A percentile compares a stretch with the other conserved stretches of the same genome.
Conservation (phyloP, 805 yeast genomes). For the Schwanniomyces polymorphus region DNA sequence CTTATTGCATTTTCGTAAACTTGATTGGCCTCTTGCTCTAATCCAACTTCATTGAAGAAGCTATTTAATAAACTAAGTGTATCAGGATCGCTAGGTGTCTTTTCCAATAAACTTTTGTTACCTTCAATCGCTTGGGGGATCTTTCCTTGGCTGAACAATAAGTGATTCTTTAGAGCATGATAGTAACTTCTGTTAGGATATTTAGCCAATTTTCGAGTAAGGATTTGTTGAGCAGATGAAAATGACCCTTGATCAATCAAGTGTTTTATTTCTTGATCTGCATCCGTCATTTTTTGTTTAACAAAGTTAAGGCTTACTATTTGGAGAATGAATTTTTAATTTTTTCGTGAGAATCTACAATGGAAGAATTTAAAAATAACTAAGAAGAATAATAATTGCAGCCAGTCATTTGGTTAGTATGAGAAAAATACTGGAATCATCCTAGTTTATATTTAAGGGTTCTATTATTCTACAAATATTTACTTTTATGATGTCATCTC, state of each 20-base stretch:
- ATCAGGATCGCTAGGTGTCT: constrained; percentile 54
- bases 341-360: background rate
- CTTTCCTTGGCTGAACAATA: constrained; percentile 33
- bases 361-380: background rate
- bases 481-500: constrained; percentile 14
- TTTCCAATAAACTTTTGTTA: constrained; percentile 23
- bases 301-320: background rate
- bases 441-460: too few relatives aligned
- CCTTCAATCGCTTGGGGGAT: constrained; percentile 30
- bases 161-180: constrained; percentile 43
- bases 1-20: constrained; percentile 60
- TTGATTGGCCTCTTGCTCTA: constrained; percentile 38
- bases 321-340: background rate
- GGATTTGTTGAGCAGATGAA: constrained; percentile 50
- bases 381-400: background rate
- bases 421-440: background rate
- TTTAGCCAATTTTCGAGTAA: constrained; percentile 49
- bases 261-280: constrained; percentile 30
- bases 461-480: background rate
- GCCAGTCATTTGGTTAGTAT: background rate
- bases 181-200: constrained; percentile 59
- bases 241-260: constrained; percentile 56
- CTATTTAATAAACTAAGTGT: constrained; percentile 49
- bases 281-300: constrained; percentile 12
- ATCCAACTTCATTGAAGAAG: constrained; percentile 41